phyloP scores from a whole-genome alignment of 2,329 filamentous ascomycete genomes.

The Fusarium sp. region DNA sequence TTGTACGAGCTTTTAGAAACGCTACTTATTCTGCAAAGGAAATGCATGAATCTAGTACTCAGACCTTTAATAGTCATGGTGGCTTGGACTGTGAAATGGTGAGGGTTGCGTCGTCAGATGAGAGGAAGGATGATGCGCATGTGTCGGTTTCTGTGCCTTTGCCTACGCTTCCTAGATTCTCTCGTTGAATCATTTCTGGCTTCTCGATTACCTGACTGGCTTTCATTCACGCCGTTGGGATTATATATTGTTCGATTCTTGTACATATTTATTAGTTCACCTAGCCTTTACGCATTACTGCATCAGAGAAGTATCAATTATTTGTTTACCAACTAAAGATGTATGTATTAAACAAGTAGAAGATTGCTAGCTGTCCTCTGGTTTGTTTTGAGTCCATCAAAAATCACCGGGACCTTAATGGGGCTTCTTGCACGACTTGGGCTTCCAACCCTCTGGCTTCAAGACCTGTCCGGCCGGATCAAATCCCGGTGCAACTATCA shows the following conservation, averaged over 20 bases:
- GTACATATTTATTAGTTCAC: background rate
- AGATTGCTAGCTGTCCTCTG: accelerated
- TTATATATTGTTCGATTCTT: background rate
- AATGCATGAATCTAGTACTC: background rate
- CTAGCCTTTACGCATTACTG: background rate
- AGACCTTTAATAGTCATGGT: background rate
- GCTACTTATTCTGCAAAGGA: background rate
- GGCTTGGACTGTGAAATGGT: constrained; percentile 29
- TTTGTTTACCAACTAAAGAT: background rate
- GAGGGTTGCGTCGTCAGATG: constrained; percentile 16
- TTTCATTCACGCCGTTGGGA: accelerated
- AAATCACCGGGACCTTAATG: too few relatives aligned
- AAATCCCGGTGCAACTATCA: constrained; percentile 24
- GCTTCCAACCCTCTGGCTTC: constrained; percentile 27
- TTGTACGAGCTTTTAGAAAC: constrained; percentile 14
- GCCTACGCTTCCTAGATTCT: background rate
- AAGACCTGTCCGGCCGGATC: constrained; percentile 11
- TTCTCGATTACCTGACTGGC: accelerated
- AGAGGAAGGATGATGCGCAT: background rate
- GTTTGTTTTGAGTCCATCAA: accelerated
- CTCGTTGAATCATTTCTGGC: background rate
- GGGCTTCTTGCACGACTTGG: constrained; percentile 5
- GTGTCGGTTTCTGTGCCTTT: constrained; percentile 4
- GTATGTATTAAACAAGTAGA: accelerated
- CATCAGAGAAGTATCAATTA: background rate